Conservation (phyloP, 2,329 filamentous ascomycete genomes). For the Leptographium flavum region DNA sequence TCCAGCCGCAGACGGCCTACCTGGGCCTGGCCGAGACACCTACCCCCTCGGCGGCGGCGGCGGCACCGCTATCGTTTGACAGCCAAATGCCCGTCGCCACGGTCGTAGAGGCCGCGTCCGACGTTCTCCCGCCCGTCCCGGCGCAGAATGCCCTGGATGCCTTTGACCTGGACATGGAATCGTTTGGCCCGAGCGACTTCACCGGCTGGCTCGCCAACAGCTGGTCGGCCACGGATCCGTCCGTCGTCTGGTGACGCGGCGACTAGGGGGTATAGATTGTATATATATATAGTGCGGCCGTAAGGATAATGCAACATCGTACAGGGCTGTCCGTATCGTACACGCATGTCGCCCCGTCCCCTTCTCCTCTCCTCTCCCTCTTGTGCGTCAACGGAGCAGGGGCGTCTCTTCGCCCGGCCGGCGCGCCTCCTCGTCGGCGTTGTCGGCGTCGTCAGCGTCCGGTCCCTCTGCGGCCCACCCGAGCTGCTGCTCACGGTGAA, state of each 20-base stretch:
- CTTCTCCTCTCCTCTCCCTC: too few species aligned
- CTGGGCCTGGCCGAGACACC: neutral
- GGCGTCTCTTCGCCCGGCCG: conserved; percentile 16
- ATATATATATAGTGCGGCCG: too few species aligned
- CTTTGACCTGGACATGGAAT: conserved; percentile 18
- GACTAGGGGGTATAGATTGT: neutral
- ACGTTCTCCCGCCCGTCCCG: neutral
- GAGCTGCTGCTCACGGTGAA: conserved; percentile 16
- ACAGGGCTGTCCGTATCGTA: too few species aligned
- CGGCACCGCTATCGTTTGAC: too few species aligned
- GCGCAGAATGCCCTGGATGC: conserved; percentile 14
- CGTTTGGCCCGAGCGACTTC: conserved; percentile 11
- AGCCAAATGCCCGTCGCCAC: neutral
- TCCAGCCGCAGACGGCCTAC: conserved; percentile 1
- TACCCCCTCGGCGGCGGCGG: too few species aligned
- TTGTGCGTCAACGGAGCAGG: conserved; percentile 14
- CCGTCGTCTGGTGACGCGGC: neutral
- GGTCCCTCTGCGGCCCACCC: conserved; percentile 1
- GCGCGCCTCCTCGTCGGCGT: too few species aligned
- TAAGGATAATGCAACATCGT: too few species aligned
- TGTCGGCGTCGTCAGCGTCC: neutral
- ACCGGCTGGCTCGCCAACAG: conserved; percentile 13
- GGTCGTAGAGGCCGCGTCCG: neutral
- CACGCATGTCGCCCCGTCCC: too few species aligned
- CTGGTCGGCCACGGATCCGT: conserved; percentile 9